These are phyloP conservation scores for Phaeosphaeriaceae sp. DNA, from an alignment of 2,329 filamentous ascomycete genomes.

Conservation along the genomic window DNA sequence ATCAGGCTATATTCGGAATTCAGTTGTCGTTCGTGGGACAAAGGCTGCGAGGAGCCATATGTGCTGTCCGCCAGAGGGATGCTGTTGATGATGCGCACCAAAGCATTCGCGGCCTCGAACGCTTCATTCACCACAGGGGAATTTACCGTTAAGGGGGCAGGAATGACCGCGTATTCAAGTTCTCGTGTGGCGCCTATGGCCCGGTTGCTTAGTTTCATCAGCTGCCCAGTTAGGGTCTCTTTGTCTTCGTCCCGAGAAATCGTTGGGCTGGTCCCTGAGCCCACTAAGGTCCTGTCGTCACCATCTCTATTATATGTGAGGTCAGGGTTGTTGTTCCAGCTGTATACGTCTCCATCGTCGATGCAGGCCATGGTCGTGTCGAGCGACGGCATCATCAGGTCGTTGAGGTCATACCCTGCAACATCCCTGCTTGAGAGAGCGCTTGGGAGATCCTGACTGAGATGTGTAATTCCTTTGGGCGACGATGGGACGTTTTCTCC, in stretches of 20 bases:
- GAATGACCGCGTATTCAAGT: not conserved
- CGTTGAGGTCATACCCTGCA: not conserved
- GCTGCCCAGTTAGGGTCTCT: not conserved
- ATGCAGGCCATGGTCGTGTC: not conserved
- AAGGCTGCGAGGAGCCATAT: not conserved
- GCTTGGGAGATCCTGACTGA: not conserved
- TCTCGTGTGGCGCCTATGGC: not conserved
- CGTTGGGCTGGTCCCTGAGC: too few relatives aligned
- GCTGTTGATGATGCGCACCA: slow-evolving; percentile 5
- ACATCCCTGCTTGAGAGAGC: not conserved
- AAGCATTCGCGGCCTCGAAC: slow-evolving; percentile 3
- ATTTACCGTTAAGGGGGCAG: not conserved
- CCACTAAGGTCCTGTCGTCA: not conserved
- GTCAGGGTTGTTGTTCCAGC: not conserved
- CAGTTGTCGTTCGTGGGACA: not conserved
- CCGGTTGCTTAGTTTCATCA: not conserved
- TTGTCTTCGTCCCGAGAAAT: not conserved
- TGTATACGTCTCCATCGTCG: not conserved
- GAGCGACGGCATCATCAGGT: not conserved
- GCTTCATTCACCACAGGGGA: slow-evolving; percentile 5
- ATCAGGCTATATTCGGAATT: not conserved
- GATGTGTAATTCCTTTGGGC: not conserved
- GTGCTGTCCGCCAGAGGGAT: not conserved
- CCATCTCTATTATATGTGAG: not conserved
- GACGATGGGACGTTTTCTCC: not conserved